phyloP scores from a whole-genome alignment of 306 rosid species.

The Betula pendula region DNA sequence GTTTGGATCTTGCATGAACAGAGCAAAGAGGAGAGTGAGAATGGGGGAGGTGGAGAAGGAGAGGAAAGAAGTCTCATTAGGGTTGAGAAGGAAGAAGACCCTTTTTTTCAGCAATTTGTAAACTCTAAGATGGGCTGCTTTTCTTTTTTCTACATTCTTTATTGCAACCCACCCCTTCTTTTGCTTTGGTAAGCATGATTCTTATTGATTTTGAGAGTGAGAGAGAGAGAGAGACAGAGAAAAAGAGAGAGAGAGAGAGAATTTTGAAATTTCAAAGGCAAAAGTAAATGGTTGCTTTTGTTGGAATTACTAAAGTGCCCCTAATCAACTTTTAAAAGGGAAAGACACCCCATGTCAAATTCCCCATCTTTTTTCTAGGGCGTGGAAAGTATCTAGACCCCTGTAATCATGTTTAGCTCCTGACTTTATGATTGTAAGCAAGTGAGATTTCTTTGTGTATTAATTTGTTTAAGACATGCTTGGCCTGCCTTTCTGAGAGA shows the following conservation, averaged over 20 bases:
- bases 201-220: slow-evolving; percentile 35
- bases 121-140: slow-evolving; percentile 43
- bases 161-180: slow-evolving; percentile 46
- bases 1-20: slow-evolving; percentile 93
- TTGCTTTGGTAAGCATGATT: slow-evolving; percentile 75
- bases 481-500: slow-evolving; percentile 57
- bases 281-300: slow-evolving; percentile 58
- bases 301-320: slow-evolving; percentile 41
- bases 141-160: slow-evolving; percentile 58
- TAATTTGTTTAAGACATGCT: slow-evolving; percentile 49
- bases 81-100: slow-evolving; percentile 42
- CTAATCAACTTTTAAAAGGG: slow-evolving; percentile 32
- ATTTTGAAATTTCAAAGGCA: slow-evolving; percentile 51
- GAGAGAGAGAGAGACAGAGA: no score
- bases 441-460: slow-evolving; percentile 39
- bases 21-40: slow-evolving; percentile 34
- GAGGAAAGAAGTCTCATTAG: slow-evolving; percentile 68
- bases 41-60: slow-evolving; percentile 50
- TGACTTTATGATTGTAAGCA: slow-evolving; percentile 48
- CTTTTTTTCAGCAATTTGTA: slow-evolving; percentile 26
- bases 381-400: slow-evolving; percentile 24
- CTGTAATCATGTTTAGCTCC: slow-evolving; percentile 44
- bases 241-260: not conserved
- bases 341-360: slow-evolving; percentile 26
- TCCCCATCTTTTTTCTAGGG: slow-evolving; percentile 32